Evolutionary conservation across 768 basidiomycete genomes (phyloP), one percentile per base, ranked within the genome.

Genomic region (Termitomyces sp.): DNA sequence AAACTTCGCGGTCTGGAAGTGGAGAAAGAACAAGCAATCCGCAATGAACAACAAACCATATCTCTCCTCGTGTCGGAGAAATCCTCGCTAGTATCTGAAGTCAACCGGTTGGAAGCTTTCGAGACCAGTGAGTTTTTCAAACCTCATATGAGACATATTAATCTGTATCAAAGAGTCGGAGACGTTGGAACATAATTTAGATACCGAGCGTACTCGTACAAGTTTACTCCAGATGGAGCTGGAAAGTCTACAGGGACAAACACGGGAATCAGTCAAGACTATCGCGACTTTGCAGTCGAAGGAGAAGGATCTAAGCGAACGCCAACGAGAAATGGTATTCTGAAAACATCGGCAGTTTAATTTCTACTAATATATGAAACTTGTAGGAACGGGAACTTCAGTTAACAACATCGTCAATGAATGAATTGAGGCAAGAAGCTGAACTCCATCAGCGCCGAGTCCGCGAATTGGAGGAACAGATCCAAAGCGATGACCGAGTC

Each of bases 401-500:
- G 59, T 73, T 84, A 40, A 75, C 80, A n/a, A 83, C 79, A 59
- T 80, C 78, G 0, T 76, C 82, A 3, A 67, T 82, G 7, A 72
- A 76, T 44, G 85, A 87, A 37, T 69, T 82, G 33, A 82, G 79
- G 49, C 72, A 78, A 39, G 78, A 84, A 58, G 78, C 81, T 5
- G 81, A 82, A 49, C 79, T 81, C 47, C 77, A 79, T 60, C 79
- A 81, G 58, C 79, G 84, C 45, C 77, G 82, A 55, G 78, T 87
- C 26, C 85, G 83, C 27, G 89, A 93, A 62, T 71, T 94, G 33
- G 85, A 90, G 65, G 91, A 93, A 60, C 88, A 91, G 62, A 86
- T 94, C 22, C 85, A 93, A 69, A 86, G 82, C 59, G 91, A 94
- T 67, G 90, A 93, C 70, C 86, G 89, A 42, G 85, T 86, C 16